Evolutionary conservation across 2,329 filamentous ascomycete species (phyloP), one percentile per base, ranked within the genome.

Genomic region (Fusarium miscanthi): DNA sequence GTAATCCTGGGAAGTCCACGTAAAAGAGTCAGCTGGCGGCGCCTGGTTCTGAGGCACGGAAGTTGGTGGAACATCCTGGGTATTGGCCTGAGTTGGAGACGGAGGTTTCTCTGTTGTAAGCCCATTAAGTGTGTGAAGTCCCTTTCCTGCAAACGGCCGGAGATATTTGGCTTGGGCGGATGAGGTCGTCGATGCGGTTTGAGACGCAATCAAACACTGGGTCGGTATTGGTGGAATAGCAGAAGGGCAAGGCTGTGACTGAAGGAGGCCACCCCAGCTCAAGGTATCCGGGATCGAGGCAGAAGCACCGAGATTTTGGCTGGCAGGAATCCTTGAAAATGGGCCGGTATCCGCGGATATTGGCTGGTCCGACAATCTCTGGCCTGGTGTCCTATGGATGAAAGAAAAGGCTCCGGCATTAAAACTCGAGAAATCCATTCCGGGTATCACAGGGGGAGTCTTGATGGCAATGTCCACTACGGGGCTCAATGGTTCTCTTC

Each of bases 111-210:
- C 68, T 62, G 54, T 69, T n/a, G 61, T 27, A 25, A 70, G 62
- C 46, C 82, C 80, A 78, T 82, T 84, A 40, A 90, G 84, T 74
- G 88, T 89, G 53, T 87, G 81, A 5, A 89, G 81, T 35, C 88
- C 88, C 65, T 84, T 87, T 3, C 88, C 88, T 14, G 84, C 82
- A 79, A 90, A 90, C 1, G 88, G 88, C 35, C 84, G 82, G 16
- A 88, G 79, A 69, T 89, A 90, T 66, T 83, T 83, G 61, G 82
- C 80, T 62, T 85, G 84, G 60, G 84, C 82, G 11, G 87, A 88
- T 4, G 86, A 86, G 2, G 86, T 84, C 3, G 84, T 87, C 10
- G 88, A 89, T 58, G 85, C 84, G 30, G 85, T 83, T 69, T 88
- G 86, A n/a, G 86, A 87, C 12, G 84, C 80, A 78, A 87, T 80